Evolutionary conservation across 108 stramenopile species (phyloP), one percentile per base, ranked within the genome.

Genomic region (Nitzschia sp.): DNA sequence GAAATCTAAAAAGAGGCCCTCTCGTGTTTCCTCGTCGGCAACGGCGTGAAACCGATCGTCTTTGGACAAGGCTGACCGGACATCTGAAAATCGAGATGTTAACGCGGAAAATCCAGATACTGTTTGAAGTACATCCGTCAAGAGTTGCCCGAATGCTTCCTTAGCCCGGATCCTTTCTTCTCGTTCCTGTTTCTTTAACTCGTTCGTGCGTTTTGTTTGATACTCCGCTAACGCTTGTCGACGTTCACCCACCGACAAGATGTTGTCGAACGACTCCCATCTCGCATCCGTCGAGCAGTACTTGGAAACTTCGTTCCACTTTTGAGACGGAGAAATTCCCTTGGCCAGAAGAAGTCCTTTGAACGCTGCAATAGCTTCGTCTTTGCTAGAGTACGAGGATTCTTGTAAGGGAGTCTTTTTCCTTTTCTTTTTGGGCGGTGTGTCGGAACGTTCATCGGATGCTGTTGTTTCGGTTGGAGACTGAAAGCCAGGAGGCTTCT

Each of bases 121-220:
- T 3, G 74, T 76, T 26, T 88, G 86, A 45, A 90, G 66, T 9
- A 81, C 51, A 30, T 88, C 88, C 18, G 79, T 72, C 18, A 94
- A 59, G 47, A 93, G 64, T 31, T 88, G 54, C 36, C 74, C 58
- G 68, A 82, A 93, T 1, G 87, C 88, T 67, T 86, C 88, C 68
- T 87, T 89, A 46, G 88, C 82, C 35, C 90, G 81, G 55, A 74
- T 61, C 34, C 83, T 83, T 68, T 90, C 93, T 73, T 87, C 77
- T 18, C 93, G 84, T 55, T 91, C 88, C 23, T 79, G 58, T 42
- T 83, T 76, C 21, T 76, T 64, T 27, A 91, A 65, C 59, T 94
- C 93, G 58, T 94, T 94, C 19, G 88, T 79, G 33, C 90, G 86
- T 73, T 94, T 94, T 17, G 93, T 94, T 68, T 91, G 90, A 74